A percentile compares a stretch with the other conserved stretches of the same genome.
These are phyloP conservation scores for Paracoccidioides lutzii DNA, from an alignment of 2,329 filamentous ascomycete species.

Conservation along the genomic window DNA sequence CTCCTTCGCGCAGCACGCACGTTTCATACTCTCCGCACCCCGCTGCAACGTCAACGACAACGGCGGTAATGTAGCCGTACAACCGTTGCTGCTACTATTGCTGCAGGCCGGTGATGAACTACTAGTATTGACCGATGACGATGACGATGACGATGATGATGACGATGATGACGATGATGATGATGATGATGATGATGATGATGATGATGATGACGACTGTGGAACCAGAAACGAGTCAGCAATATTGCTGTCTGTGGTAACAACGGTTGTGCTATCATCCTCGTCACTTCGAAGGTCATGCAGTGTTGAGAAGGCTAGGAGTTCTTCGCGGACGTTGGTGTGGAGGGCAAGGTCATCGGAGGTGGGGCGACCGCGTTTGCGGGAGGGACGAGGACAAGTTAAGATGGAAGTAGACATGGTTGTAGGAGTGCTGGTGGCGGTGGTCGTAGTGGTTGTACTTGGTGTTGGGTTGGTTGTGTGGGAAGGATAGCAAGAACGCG, in stretches of 20 bases:
- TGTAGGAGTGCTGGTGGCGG: background rate
- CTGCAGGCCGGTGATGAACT: too few species aligned
- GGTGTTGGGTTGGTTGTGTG: background rate
- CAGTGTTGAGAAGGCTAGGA: constrained; percentile 19
- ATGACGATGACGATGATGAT: too few species aligned
- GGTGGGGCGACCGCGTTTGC: constrained; percentile 29
- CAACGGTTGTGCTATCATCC: constrained; percentile 11
- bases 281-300: constrained; percentile 11
- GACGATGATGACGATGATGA: too few species aligned
- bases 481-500: constrained; percentile 11
- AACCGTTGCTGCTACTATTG: background rate
- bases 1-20: constrained; percentile 30
- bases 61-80: constrained; percentile 13
- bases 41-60: constrained; percentile 17
- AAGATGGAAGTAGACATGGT: constrained; percentile 5
- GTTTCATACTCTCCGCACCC: constrained; percentile 22
- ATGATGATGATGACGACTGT: constrained; percentile 11
- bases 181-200: constrained; percentile 8
- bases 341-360: constrained; percentile 28
- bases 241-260: constrained; percentile 20
- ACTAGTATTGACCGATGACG: too few species aligned
- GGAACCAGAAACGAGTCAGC: constrained; percentile 21
- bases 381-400: constrained; percentile 16
- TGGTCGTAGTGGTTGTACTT: too few species aligned
- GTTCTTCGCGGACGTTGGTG: constrained; percentile 24